Conservation (phyloP, 768 basidiomycete genomes). For the Pulveroboletus sp. region DNA sequence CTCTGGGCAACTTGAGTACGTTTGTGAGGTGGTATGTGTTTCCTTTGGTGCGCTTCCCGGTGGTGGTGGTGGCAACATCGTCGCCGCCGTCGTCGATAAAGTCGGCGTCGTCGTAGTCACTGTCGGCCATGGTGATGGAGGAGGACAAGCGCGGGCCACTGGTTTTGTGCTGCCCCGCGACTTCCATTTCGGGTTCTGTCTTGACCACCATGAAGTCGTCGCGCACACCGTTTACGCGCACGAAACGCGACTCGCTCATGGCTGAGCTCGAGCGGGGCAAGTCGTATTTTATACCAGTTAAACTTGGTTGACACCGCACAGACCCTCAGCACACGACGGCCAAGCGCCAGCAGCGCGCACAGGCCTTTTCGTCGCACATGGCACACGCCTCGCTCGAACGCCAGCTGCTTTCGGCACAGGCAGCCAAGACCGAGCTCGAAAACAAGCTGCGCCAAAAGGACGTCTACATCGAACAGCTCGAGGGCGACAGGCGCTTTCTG, state of each 20-base stretch:
- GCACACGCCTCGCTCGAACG: constrained; percentile 64
- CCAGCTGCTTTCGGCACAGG: constrained; percentile 61
- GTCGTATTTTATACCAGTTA: too few species aligned
- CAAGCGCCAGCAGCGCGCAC: constrained; percentile 64
- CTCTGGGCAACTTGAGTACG: constrained; percentile 52
- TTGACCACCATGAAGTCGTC: constrained; percentile 19
- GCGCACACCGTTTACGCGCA: constrained; percentile 13
- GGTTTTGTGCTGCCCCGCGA: too few species aligned
- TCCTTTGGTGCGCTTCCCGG: constrained; percentile 2
- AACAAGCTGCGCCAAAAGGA: constrained; percentile 68
- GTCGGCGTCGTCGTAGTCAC: constrained; percentile 21
- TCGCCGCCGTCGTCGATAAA: constrained; percentile 16
- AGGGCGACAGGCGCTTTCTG: constrained; percentile 67
- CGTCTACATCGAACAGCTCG: constrained; percentile 57
- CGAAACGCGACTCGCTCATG: constrained; percentile 63
- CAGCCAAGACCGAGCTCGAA: constrained; percentile 63
- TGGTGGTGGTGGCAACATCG: too few species aligned
- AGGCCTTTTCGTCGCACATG: constrained; percentile 60
- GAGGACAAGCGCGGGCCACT: not conserved
- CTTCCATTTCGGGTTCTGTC: constrained; percentile 5
- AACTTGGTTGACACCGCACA: constrained; percentile 28
- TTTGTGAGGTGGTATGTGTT: constrained; percentile 35
- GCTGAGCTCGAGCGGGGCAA: constrained; percentile 67
- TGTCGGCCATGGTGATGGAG: constrained; percentile 10
- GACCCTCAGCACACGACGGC: constrained; percentile 65